These are phyloP conservation scores for Helianthus annuus DNA, from an alignment of 129 eudicot genomes.

Conservation along the genomic window DNA sequence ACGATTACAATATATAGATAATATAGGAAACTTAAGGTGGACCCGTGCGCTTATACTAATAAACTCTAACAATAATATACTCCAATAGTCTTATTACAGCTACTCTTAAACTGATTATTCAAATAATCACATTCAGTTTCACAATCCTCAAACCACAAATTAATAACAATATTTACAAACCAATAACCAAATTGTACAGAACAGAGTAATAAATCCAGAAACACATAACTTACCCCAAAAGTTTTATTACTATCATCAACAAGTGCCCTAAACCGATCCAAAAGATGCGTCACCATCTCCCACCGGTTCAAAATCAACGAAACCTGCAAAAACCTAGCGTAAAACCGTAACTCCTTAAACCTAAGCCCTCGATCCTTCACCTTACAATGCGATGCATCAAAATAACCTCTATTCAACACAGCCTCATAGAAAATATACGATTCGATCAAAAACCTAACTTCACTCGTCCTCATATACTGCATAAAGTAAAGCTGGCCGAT, in stretches of 20 bases:
- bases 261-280: conserved; percentile 65
- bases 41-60: too few relatives aligned
- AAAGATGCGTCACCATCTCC: conserved; percentile 66
- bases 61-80: too few relatives aligned
- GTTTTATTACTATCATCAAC: conserved; percentile 64
- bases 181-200: not conserved
- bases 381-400: conserved; percentile 41
- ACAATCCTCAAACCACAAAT: not conserved
- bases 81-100: not conserved
- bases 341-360: conserved; percentile 96
- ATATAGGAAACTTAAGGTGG: too few relatives aligned
- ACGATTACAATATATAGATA: too few relatives aligned
- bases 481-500: conserved; percentile 86
- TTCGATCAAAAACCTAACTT: conserved; percentile 78
- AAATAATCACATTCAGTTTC: not conserved
- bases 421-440: conserved; percentile 91
- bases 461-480: conserved; percentile 96
- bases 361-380: conserved; percentile 67
- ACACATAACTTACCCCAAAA: conserved; percentile 58
- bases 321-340: conserved; percentile 93
- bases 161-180: not conserved
- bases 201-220: not conserved
- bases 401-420: conserved; percentile 63
- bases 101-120: not conserved
- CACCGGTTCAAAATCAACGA: conserved; percentile 67